Conservation (phyloP, 208 protist species). For the Entamoeba histolytica region DNA sequence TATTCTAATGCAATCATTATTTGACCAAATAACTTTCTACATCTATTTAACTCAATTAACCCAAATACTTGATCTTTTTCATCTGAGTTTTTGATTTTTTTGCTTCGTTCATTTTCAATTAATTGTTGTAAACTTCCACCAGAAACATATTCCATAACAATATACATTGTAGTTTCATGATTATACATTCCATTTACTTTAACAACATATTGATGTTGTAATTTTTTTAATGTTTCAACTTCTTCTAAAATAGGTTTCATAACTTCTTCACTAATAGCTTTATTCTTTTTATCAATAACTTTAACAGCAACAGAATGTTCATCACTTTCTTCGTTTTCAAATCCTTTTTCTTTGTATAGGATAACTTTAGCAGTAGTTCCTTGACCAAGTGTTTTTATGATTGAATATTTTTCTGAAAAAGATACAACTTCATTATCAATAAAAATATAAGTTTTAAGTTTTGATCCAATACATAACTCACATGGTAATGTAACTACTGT, state of each 20-base stretch:
- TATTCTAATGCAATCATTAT: too few species aligned
- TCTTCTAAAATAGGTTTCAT: not conserved
- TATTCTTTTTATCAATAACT: not conserved
- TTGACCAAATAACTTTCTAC: too few species aligned
- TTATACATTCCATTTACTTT: not conserved
- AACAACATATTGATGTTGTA: not conserved
- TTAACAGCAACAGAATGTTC: not conserved
- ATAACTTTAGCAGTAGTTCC: not conserved
- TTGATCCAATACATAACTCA: not conserved
- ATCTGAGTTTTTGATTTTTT: too few species aligned
- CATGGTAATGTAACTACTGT: not conserved
- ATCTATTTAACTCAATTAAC: too few species aligned
- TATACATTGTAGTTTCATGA: not conserved
- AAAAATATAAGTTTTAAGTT: not conserved
- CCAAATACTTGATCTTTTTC: too few species aligned
- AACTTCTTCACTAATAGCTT: not conserved
- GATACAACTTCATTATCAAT: not conserved
- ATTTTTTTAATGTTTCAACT: not conserved
- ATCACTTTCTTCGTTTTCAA: not conserved
- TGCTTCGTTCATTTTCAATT: too few species aligned
- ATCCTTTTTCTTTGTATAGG: not conserved
- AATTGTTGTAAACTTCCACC: too few species aligned
- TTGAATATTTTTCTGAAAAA: not conserved
- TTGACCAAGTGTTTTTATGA: not conserved
- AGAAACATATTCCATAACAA: not conserved